phyloP scores from a whole-genome alignment of 768 basidiomycete genomes.

The Trametes cingulata region DNA sequence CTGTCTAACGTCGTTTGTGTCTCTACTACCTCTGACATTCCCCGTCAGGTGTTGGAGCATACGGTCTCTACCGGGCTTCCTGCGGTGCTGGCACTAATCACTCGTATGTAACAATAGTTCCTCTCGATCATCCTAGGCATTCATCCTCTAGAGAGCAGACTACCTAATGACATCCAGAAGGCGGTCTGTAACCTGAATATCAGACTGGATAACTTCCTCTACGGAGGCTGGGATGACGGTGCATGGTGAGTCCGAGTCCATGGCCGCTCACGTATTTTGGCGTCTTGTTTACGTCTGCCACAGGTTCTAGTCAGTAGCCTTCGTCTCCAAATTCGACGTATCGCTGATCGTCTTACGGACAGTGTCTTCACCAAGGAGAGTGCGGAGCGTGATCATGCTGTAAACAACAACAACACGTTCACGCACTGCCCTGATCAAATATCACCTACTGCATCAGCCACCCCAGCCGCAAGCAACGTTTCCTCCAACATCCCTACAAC shows the following conservation, averaged over 20 bases:
- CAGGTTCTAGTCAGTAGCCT: constrained; percentile 21
- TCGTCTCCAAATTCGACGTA: background rate
- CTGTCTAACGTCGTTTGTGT: background rate
- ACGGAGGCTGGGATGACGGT: constrained; percentile 14
- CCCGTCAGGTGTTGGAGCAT: constrained; percentile 1
- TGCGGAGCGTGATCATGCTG: constrained; percentile 21
- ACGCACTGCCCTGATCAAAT: constrained; percentile 28
- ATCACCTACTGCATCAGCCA: background rate
- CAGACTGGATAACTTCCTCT: constrained; percentile 17
- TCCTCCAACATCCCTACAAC: background rate
- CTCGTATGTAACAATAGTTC: background rate
- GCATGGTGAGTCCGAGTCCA: constrained; percentile 1
- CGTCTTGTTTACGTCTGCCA: too few relatives aligned
- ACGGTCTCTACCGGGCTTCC: background rate
- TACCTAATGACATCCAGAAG: constrained; percentile 13
- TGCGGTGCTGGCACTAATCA: constrained; percentile 20
- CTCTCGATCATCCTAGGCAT: too few relatives aligned
- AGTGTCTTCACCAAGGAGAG: constrained; percentile 28
- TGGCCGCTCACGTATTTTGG: too few relatives aligned
- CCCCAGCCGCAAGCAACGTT: background rate
- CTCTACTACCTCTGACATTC: too few relatives aligned
- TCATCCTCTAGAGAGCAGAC: background rate
- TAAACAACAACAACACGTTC: constrained; percentile 31
- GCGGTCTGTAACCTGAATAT: constrained; percentile 21
- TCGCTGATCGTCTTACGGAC: too few relatives aligned